These are phyloP conservation scores for Chenopodium suecicum DNA, from an alignment of 148 eudicot genomes.

Conservation along the genomic window DNA sequence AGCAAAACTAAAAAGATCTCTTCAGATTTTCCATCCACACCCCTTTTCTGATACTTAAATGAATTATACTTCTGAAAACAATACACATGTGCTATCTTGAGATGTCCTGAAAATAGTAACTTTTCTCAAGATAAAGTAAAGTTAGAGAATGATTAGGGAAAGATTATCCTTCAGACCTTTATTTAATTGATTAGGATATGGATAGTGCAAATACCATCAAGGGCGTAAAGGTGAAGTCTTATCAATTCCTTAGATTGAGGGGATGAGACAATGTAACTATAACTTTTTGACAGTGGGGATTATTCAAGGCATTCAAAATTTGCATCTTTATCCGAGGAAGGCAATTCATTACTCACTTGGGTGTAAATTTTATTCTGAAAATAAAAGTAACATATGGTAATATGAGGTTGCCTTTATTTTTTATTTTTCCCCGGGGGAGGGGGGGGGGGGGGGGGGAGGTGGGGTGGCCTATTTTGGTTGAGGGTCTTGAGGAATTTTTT, in stretches of 20 bases:
- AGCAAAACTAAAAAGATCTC: not conserved
- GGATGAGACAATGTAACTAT: not conserved
- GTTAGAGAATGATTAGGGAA: not conserved
- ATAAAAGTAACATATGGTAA: not conserved
- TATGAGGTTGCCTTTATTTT: not conserved
- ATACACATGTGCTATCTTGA: not conserved
- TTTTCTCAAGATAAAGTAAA: not conserved
- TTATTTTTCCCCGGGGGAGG: too few relatives aligned
- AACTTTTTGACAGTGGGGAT: not conserved
- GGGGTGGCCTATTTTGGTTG: not conserved
- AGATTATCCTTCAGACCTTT: not conserved
- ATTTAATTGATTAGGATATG: not conserved
- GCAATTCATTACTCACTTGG: not conserved
- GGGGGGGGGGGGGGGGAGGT: too few relatives aligned
- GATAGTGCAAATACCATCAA: not conserved
- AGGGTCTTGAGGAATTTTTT: not conserved
- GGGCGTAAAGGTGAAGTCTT: not conserved
- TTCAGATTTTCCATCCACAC: not conserved
- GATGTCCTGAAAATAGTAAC: not conserved
- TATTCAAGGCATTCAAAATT: not conserved
- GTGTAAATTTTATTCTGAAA: not conserved
- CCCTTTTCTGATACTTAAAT: not conserved
- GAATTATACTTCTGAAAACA: not conserved
- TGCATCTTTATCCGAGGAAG: not conserved
- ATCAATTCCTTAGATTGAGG: not conserved